A percentile compares a stretch with the other conserved stretches of the same genome.
Evolutionary conservation across 2,329 filamentous ascomycete genomes (phyloP).

Genomic region (Cytospora schulzeri): DNA sequence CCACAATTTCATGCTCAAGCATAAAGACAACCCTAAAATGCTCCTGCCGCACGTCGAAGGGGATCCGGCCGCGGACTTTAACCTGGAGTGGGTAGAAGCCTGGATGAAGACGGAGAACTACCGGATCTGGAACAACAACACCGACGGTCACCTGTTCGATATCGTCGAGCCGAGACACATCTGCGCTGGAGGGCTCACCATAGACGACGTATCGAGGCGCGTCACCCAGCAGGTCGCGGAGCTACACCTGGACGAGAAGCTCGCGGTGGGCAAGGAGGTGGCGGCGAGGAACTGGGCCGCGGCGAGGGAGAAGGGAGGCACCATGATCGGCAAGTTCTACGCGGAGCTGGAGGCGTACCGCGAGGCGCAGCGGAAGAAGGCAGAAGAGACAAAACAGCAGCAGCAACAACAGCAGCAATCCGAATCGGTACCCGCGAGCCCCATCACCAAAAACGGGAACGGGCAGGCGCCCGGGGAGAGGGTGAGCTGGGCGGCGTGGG

Average conservation of each 20-base stretch:
- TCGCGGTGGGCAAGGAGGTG: conserved; percentile 80
- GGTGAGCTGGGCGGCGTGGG: conserved; percentile 71
- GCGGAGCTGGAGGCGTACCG: conserved; percentile 83
- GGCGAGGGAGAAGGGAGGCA: conserved; percentile 84
- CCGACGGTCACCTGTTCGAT: conserved; percentile 88
- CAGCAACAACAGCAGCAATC: conserved; percentile 27
- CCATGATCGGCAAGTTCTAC: conserved; percentile 85
- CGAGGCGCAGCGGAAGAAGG: conserved; percentile 68
- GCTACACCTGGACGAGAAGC: conserved; percentile 86
- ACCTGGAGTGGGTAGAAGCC: conserved; percentile 78
- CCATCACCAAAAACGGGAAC: conserved; percentile 38
- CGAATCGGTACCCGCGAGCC: conserved; percentile 48
- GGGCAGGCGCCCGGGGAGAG: conserved; percentile 53
- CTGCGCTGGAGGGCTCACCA: conserved; percentile 86
- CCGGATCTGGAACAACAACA: conserved; percentile 78
- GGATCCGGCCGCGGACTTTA: conserved; percentile 84
- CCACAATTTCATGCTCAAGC: conserved; percentile 65
- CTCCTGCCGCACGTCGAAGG: conserved; percentile 71
- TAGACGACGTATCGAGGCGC: conserved; percentile 91
- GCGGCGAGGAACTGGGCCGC: conserved; percentile 88
- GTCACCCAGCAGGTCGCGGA: conserved; percentile 92
- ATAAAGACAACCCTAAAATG: conserved; percentile 59
- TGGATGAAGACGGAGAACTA: conserved; percentile 93
- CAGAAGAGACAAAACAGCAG: conserved; percentile 52
- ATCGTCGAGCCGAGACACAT: conserved; percentile 92